These are phyloP conservation scores for Lachancea kluyveri DNA, from an alignment of 805 yeast species.

Conservation along the genomic window DNA sequence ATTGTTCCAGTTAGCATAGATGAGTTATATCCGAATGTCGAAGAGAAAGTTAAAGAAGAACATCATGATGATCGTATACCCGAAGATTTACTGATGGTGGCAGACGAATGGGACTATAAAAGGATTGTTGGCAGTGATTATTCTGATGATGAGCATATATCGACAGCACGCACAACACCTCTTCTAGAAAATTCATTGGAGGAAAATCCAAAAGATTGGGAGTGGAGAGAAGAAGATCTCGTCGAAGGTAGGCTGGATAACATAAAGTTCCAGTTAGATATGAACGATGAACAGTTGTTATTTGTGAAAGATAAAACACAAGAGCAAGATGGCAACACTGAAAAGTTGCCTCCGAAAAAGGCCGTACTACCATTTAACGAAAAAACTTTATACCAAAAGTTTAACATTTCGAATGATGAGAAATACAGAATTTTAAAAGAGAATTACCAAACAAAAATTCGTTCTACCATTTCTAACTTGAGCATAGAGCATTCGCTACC, in stretches of 20 bases:
- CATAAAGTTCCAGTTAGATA: constrained; percentile 44
- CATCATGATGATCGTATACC: constrained; percentile 29
- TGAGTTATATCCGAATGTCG: constrained; percentile 15
- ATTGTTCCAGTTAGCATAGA: constrained; percentile 17
- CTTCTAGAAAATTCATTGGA: constrained; percentile 12
- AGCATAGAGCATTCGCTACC: constrained; percentile 89
- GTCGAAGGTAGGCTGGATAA: constrained; percentile 55
- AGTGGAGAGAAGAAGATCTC: constrained; percentile 52
- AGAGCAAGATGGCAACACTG: constrained; percentile 7
- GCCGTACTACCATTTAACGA: constrained; percentile 46
- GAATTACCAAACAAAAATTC: constrained; percentile 84
- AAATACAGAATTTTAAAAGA: constrained; percentile 77
- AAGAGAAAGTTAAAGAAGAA: constrained; percentile 12
- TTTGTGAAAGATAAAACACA: constrained; percentile 38
- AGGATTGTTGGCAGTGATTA: constrained; percentile 46
- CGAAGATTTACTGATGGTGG: constrained; percentile 55
- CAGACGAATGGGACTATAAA: constrained; percentile 77
- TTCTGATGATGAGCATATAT: not conserved
- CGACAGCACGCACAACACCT: not conserved
- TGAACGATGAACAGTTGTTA: constrained; percentile 80
- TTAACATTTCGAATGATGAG: constrained; percentile 82
- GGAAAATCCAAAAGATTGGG: constrained; percentile 28
- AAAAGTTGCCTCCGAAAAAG: constrained; percentile 12
- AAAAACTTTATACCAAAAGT: constrained; percentile 49
- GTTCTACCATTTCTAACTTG: constrained; percentile 87